Percentiles rank a stretch among this genome's conserved stretches.
These are phyloP conservation scores for Talaromyces sp. DNA, from an alignment of 2,329 filamentous ascomycete genomes.

Conservation along the genomic window DNA sequence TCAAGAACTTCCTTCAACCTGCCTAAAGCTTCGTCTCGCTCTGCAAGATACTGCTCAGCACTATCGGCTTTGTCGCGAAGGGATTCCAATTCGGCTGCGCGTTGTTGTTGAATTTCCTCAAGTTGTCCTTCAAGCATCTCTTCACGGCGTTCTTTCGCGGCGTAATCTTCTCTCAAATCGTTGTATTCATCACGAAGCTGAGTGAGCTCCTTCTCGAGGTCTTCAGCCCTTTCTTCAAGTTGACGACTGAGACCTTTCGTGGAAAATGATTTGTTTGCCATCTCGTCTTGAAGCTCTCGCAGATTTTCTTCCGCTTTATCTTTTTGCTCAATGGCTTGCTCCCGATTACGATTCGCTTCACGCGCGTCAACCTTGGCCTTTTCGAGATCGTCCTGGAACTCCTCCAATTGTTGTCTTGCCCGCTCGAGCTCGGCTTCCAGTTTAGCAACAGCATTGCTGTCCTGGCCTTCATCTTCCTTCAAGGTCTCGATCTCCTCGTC, in stretches of 20 bases:
- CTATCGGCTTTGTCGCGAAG: conserved; percentile 45
- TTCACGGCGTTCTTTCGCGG: conserved; percentile 42
- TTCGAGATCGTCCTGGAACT: conserved; percentile 43
- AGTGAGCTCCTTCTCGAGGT: conserved; percentile 65
- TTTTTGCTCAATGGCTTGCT: conserved; percentile 52
- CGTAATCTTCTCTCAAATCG: conserved; percentile 42
- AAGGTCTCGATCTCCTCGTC: conserved; percentile 71
- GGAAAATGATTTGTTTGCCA: conserved; percentile 73
- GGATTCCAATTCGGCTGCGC: conserved; percentile 34
- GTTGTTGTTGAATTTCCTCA: conserved; percentile 37
- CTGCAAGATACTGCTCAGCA: conserved; percentile 43
- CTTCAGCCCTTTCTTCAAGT: conserved; percentile 66
- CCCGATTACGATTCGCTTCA: conserved; percentile 44
- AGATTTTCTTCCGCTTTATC: conserved; percentile 53
- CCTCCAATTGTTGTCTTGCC: conserved; percentile 43
- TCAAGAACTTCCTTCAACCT: conserved; percentile 56
- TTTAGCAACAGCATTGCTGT: conserved; percentile 43
- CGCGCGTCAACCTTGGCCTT: conserved; percentile 34
- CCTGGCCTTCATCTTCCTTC: conserved; percentile 48
- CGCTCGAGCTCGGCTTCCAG: conserved; percentile 50
- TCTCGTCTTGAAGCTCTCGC: conserved; percentile 66
- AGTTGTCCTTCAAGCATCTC: conserved; percentile 52
- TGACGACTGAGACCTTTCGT: conserved; percentile 72
- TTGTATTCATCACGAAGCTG: conserved; percentile 47
- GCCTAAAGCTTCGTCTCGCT: conserved; percentile 38